Evolutionary conservation across 306 rosid genomes (phyloP).

Genomic region (Oemleria cerasiformis): DNA sequence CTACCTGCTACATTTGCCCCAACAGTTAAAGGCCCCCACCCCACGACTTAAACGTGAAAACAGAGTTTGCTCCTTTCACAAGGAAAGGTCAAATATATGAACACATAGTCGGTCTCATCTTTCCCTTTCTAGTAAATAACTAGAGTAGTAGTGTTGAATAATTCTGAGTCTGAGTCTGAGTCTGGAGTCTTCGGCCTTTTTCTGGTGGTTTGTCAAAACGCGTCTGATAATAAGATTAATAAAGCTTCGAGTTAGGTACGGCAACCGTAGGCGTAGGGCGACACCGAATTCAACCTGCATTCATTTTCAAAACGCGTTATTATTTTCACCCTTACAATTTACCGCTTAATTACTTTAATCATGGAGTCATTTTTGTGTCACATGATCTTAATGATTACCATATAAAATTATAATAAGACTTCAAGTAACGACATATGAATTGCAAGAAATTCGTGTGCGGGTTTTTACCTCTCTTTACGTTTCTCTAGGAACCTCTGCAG

Average conservation of each 20-base stretch:
- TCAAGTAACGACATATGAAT: not conserved
- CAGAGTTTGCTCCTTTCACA: not conserved
- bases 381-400: too few relatives aligned
- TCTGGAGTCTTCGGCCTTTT: not conserved
- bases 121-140: not conserved
- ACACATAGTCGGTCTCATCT: not conserved
- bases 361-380: not conserved
- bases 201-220: not conserved
- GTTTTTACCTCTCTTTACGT: slow-evolving; percentile 51
- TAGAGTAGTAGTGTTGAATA: too few relatives aligned
- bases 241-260: not conserved
- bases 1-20: not conserved
- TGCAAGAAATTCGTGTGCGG: not conserved
- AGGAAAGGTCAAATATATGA: not conserved
- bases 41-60: slow-evolving; percentile 11
- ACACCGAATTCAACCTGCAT: slow-evolving; percentile 24
- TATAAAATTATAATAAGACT: too few relatives aligned
- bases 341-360: not conserved
- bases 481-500: slow-evolving; percentile 51
- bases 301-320: not conserved
- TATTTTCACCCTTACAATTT: not conserved
- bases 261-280: slow-evolving; percentile 22
- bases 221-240: not conserved
- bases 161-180: not conserved
- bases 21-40: not conserved